phyloP scores from a whole-genome alignment of 2,329 filamentous ascomycete species.

The Leptographium radiaticola region DNA sequence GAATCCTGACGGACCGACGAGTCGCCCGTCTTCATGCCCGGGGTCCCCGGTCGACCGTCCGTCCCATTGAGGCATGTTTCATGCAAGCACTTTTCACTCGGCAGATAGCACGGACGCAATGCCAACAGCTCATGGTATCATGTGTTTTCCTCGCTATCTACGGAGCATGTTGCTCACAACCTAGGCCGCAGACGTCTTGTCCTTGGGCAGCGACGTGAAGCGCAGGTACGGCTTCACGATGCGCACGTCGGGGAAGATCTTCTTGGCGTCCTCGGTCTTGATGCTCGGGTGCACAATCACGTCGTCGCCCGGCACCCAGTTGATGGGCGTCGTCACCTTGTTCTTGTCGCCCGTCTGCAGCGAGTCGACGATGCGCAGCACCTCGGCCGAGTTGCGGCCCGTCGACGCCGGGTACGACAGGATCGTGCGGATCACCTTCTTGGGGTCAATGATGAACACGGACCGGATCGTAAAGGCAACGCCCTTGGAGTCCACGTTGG shows the following conservation, averaged over 20 bases:
- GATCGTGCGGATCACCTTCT: slow-evolving; percentile 85
- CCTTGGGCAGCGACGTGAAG: slow-evolving; percentile 54
- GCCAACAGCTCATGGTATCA: background rate
- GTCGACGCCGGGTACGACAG: slow-evolving; percentile 88
- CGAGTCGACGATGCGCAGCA: slow-evolving; percentile 66
- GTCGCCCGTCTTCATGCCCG: too few species aligned
- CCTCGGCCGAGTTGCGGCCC: slow-evolving; percentile 69
- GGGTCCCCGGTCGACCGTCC: too few species aligned
- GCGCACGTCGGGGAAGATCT: slow-evolving; percentile 69
- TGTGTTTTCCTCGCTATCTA: background rate
- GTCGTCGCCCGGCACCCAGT: slow-evolving; percentile 81
- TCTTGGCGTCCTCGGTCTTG: slow-evolving; percentile 72
- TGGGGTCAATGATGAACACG: slow-evolving; percentile 88
- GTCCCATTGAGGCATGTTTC: too few species aligned
- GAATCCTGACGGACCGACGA: too few species aligned
- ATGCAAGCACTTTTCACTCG: too few species aligned
- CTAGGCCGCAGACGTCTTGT: background rate
- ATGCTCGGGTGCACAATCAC: slow-evolving; percentile 82
- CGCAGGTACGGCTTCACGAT: slow-evolving; percentile 61
- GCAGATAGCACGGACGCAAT: too few species aligned
- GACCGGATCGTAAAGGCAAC: slow-evolving; percentile 90
- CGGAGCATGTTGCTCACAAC: background rate
- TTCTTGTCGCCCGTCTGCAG: slow-evolving; percentile 78
- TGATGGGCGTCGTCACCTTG: slow-evolving; percentile 77
- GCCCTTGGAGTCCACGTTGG: slow-evolving; percentile 69